phyloP scores from a whole-genome alignment of 768 basidiomycete species.

The Tylopilus vinaceipallidus region DNA sequence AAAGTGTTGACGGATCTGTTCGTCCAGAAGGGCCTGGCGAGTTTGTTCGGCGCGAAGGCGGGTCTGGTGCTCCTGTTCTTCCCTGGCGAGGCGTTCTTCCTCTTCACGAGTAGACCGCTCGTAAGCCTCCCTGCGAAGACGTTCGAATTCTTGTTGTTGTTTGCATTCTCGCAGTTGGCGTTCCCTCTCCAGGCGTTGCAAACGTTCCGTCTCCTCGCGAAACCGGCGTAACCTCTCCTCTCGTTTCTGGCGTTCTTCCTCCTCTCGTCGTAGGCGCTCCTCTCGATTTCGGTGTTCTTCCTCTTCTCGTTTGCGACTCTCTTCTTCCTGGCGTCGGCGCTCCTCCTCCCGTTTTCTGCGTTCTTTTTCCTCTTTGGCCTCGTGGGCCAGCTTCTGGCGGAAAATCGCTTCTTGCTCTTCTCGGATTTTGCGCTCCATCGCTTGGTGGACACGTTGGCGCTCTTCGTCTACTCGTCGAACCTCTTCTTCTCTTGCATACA shows the following conservation, averaged over 20 bases:
- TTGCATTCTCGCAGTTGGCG: conserved; percentile 9
- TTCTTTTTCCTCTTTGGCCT: conserved; percentile 15
- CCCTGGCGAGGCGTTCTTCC: conserved; percentile 17
- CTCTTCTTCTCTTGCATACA: conserved; percentile 8
- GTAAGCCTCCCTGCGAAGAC: conserved; percentile 5
- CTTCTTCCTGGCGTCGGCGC: conserved; percentile 2
- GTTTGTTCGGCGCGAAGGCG: conserved; percentile 21
- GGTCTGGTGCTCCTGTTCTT: conserved; percentile 21
- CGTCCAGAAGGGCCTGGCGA: conserved; percentile 7
- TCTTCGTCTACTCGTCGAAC: conserved; percentile 7
- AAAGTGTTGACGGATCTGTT: conserved; percentile 14
- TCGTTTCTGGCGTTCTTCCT: conserved; percentile 8
- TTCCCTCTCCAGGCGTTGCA: conserved; percentile 1
- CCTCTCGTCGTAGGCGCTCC: conserved; percentile 9
- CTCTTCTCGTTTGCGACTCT: conserved; percentile 11
- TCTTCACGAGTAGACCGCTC: conserved; percentile 9
- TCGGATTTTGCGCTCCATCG: conserved; percentile 19
- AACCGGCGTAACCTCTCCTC: not conserved
- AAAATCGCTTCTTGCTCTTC: conserved; percentile 22
- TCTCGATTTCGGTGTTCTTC: no score
- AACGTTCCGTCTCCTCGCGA: conserved; percentile 10
- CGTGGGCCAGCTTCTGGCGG: conserved; percentile 6
- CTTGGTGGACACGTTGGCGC: conserved; percentile 20
- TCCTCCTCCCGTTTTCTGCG: conserved; percentile 9
- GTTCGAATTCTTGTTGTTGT: conserved; percentile 17